A percentile compares a stretch with the other conserved stretches of the same genome.
phyloP scores from a whole-genome alignment of 805 yeast genomes.

The Komagataella mondaviorum region DNA sequence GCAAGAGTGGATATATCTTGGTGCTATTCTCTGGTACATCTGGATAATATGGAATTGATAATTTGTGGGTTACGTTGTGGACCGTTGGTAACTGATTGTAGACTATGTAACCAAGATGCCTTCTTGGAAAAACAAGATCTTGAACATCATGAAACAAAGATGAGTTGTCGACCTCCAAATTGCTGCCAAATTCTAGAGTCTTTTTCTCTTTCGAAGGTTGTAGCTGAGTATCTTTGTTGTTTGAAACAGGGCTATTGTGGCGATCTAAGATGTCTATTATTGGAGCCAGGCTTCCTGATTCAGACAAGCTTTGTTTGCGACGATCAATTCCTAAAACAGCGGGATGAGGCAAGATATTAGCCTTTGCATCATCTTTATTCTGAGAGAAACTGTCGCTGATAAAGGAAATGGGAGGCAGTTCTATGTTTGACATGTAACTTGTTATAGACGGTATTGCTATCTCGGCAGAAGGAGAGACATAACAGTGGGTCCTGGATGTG shows the following conservation, averaged over 20 bases:
- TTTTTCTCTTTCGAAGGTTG: not conserved
- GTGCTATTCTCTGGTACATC: constrained; percentile 11
- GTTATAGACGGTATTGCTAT: not conserved
- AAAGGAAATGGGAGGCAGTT: not conserved
- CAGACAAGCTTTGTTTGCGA: not conserved
- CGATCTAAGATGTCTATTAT: not conserved
- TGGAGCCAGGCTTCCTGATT: not conserved
- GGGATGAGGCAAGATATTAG: not conserved
- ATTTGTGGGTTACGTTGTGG: constrained; percentile 15
- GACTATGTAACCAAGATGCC: constrained; percentile 37
- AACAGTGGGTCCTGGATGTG: not conserved
- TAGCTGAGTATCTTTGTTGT: not conserved
- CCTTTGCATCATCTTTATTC: not conserved
- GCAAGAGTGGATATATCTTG: constrained; percentile 17
- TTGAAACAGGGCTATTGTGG: not conserved
- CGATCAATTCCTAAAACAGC: not conserved
- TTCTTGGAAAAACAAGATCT: constrained; percentile 17
- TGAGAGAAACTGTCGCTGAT: not conserved
- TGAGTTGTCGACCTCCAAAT: constrained; percentile 25
- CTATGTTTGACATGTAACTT: not conserved
- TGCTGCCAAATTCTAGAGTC: constrained; percentile 17
- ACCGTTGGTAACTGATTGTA: constrained; percentile 46
- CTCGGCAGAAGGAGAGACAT: not conserved
- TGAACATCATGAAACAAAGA: constrained; percentile 13
- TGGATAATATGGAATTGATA: constrained; percentile 10